phyloP scores from a whole-genome alignment of 441 rosid species.

The Aleurites moluccanus region DNA sequence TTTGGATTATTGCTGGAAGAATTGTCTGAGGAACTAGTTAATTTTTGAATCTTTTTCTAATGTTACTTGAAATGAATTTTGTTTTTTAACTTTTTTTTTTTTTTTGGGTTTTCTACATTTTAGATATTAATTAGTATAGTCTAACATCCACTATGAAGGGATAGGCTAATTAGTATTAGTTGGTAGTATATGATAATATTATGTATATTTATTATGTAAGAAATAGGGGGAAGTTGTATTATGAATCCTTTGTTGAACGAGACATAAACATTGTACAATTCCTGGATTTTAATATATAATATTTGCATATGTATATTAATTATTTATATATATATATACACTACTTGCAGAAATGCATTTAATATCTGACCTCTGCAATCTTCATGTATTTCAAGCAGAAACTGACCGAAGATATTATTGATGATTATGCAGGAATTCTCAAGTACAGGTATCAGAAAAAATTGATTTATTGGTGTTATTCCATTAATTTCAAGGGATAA shows the following conservation, averaged over 20 bases:
- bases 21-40: constrained; percentile 44
- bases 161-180: constrained; percentile 21
- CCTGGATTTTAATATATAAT: not conserved
- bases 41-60: constrained; percentile 6
- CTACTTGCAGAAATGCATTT: not conserved
- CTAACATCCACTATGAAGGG: constrained; percentile 27
- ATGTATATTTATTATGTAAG: constrained; percentile 28
- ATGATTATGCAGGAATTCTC: not conserved
- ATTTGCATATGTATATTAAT: no score
- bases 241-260: constrained; percentile 14
- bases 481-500: no score
- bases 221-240: constrained; percentile 13
- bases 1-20: constrained; percentile 64
- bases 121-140: constrained; percentile 20
- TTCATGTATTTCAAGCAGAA: no score
- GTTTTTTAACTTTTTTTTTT: constrained; percentile 18
- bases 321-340: no score
- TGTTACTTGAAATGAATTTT: constrained; percentile 28
- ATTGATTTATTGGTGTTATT: no score
- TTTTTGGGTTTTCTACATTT: not conserved
- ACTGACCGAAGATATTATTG: not conserved
- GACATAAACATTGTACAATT: constrained; percentile 25
- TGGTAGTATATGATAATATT: constrained; percentile 7
- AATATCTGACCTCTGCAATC: not conserved
- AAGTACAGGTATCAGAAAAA: not conserved